Conservation (phyloP, 805 yeast genomes). For the Millerozyma miso region DNA sequence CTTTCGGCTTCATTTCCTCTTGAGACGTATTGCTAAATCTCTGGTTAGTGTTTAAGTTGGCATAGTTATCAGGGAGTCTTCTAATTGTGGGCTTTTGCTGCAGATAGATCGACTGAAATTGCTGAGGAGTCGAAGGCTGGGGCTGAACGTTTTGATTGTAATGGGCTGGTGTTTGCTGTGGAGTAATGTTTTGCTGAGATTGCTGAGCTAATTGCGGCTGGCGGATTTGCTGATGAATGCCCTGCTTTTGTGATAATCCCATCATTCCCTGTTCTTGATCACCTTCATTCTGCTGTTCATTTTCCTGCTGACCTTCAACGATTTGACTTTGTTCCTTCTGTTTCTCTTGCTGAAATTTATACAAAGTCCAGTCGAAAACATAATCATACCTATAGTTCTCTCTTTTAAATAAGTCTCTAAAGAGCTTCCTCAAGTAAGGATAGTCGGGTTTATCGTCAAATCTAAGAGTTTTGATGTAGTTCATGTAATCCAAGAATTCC, state of each 20-base stretch:
- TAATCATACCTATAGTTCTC: conserved; percentile 91
- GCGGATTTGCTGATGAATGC: conserved; percentile 19
- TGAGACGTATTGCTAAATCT: conserved; percentile 7
- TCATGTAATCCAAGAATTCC: conserved; percentile 83
- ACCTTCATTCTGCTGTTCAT: conserved; percentile 12
- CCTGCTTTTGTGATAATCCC: conserved; percentile 10
- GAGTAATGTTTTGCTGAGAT: conserved; percentile 2
- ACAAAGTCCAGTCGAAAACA: conserved; percentile 94
- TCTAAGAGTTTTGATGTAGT: conserved; percentile 83
- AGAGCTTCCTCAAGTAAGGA: conserved; percentile 77
- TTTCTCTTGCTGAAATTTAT: conserved; percentile 63
- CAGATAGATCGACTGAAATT: conserved; percentile 9
- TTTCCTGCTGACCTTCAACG: conserved; percentile 22
- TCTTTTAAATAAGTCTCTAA: conserved; percentile 83
- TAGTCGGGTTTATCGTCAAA: conserved; percentile 98
- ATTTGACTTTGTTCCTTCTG: conserved; percentile 42
- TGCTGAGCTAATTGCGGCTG: conserved; percentile 4
- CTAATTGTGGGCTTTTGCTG: conserved; percentile 8
- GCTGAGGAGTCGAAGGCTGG: conserved; percentile 18
- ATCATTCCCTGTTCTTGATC: conserved; percentile 12
- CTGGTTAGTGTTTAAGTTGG: conserved; percentile 3
- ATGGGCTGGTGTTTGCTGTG: conserved; percentile 9
- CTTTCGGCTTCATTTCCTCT: conserved; percentile 8
- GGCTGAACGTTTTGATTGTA: conserved; percentile 2
- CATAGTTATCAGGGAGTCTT: conserved; percentile 5